Conservation (phyloP, 441 rosid species). For the Eruca vesicaria region DNA sequence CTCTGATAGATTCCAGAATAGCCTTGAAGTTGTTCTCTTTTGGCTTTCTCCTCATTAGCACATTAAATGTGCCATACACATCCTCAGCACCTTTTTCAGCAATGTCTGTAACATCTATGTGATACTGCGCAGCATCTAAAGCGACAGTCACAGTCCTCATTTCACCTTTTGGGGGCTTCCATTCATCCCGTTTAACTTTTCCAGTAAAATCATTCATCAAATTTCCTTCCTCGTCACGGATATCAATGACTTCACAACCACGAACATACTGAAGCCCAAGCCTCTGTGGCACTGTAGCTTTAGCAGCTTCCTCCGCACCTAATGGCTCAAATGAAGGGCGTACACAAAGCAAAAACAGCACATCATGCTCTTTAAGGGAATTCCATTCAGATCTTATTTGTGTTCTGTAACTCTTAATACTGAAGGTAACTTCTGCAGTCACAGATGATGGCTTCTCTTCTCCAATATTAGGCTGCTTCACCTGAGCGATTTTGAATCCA, state of each 20-base stretch:
- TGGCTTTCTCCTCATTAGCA: conserved; percentile 98
- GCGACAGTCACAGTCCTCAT: conserved; percentile 92
- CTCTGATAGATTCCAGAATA: conserved; percentile 97
- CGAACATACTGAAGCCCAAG: conserved; percentile 96
- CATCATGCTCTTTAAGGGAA: conserved; percentile 98
- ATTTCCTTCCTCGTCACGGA: conserved; percentile 90
- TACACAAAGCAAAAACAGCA: conserved; percentile 85
- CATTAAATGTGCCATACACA: conserved; percentile 87
- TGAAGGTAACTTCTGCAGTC: conserved; percentile 83
- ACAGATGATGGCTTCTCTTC: conserved; percentile 97
- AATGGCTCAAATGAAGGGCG: conserved; percentile 95
- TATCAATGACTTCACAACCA: conserved; percentile 94
- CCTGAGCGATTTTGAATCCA: conserved; percentile 72
- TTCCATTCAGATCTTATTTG: conserved; percentile 96
- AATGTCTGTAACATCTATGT: conserved; percentile 92
- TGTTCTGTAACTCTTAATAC: conserved; percentile 86
- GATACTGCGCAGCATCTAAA: conserved; percentile 95
- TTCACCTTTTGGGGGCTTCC: conserved; percentile 99
- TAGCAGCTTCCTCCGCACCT: conserved; percentile 89
- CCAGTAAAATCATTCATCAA: conserved; percentile 99
- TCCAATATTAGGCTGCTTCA: conserved; percentile 97
- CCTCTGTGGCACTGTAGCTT: conserved; percentile 87
- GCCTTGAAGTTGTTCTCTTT: conserved; percentile 99
- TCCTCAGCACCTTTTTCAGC: conserved; percentile 96
- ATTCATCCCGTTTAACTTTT: conserved; percentile 89